phyloP scores from a whole-genome alignment of 1,139 yeast genomes.

The Meyerozyma sp. region DNA sequence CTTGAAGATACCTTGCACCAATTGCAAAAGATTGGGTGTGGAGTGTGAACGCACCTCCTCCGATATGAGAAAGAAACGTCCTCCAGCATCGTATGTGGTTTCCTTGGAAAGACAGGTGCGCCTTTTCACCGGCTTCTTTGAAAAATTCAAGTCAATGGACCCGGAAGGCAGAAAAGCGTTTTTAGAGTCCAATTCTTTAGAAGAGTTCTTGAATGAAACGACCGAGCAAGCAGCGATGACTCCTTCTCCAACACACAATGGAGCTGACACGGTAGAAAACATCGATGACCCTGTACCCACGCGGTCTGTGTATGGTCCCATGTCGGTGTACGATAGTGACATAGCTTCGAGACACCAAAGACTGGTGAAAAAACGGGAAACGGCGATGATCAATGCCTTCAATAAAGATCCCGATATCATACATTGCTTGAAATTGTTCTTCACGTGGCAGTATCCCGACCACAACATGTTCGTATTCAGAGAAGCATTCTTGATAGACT shows the following conservation, averaged over 20 bases:
- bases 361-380: slow-evolving; percentile 17
- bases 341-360: slow-evolving; percentile 18
- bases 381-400: slow-evolving; percentile 18
- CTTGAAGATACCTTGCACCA: slow-evolving; percentile 44
- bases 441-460: slow-evolving; percentile 64
- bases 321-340: slow-evolving; percentile 41
- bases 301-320: slow-evolving; percentile 43
- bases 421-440: slow-evolving; percentile 50
- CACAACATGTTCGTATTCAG: slow-evolving; percentile 58
- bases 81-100: slow-evolving; percentile 45
- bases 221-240: slow-evolving; percentile 2
- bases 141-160: slow-evolving; percentile 16
- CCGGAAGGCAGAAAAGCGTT: slow-evolving; percentile 18
- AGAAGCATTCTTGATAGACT: slow-evolving; percentile 58
- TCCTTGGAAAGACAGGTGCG: slow-evolving; percentile 27
- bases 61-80: slow-evolving; percentile 51
- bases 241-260: slow-evolving; percentile 6
- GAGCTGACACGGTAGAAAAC: slow-evolving; percentile 6
- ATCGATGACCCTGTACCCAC: slow-evolving; percentile 5
- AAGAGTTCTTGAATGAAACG: slow-evolving; percentile 8
- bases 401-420: slow-evolving; percentile 40
- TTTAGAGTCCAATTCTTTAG: slow-evolving; percentile 16
- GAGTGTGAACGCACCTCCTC: slow-evolving; percentile 46
- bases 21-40: slow-evolving; percentile 38
- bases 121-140: slow-evolving; percentile 20